Conservation (phyloP, 257 asterid species). For the Nicotiana benthamiana region DNA sequence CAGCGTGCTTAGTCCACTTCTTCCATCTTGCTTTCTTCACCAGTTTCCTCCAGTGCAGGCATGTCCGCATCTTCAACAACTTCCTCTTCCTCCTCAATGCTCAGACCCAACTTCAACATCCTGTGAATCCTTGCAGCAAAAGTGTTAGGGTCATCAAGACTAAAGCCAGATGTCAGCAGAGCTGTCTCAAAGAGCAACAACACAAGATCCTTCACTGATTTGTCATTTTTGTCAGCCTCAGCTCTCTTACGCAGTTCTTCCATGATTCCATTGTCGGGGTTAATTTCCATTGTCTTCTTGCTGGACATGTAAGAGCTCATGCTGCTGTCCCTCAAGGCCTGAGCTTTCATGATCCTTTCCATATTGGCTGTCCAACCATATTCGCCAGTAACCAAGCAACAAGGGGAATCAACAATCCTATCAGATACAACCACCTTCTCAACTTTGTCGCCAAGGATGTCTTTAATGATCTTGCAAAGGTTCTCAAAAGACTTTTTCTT, state of each 20-base stretch:
- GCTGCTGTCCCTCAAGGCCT: slow-evolving; percentile 67
- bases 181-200: slow-evolving; percentile 68
- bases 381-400: slow-evolving; percentile 73
- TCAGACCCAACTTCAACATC: slow-evolving; percentile 72
- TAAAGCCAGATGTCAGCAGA: slow-evolving; percentile 68
- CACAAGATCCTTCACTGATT: slow-evolving; percentile 70
- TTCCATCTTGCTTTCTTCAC: slow-evolving; percentile 92
- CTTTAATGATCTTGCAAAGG: slow-evolving; percentile 67
- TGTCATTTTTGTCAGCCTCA: slow-evolving; percentile 66
- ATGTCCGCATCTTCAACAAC: slow-evolving; percentile 49
- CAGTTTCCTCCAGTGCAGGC: slow-evolving; percentile 67
- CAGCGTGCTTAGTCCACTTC: slow-evolving; percentile 47
- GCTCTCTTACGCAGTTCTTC: slow-evolving; percentile 79
- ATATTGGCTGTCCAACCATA: slow-evolving; percentile 77
- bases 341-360: slow-evolving; percentile 83
- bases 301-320: slow-evolving; percentile 82
- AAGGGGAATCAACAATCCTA: slow-evolving; percentile 75
- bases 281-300: slow-evolving; percentile 86
- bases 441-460: slow-evolving; percentile 60
- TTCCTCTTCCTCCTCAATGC: slow-evolving; percentile 69
- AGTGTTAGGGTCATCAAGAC: slow-evolving; percentile 69
- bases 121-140: slow-evolving; percentile 64
- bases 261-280: slow-evolving; percentile 78
- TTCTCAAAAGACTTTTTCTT: slow-evolving; percentile 57
- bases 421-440: slow-evolving; percentile 72